Evolutionary conservation across 495 filamentous ascomycete genomes (phyloP).

Genomic region (Cladorrhinum samala): DNA sequence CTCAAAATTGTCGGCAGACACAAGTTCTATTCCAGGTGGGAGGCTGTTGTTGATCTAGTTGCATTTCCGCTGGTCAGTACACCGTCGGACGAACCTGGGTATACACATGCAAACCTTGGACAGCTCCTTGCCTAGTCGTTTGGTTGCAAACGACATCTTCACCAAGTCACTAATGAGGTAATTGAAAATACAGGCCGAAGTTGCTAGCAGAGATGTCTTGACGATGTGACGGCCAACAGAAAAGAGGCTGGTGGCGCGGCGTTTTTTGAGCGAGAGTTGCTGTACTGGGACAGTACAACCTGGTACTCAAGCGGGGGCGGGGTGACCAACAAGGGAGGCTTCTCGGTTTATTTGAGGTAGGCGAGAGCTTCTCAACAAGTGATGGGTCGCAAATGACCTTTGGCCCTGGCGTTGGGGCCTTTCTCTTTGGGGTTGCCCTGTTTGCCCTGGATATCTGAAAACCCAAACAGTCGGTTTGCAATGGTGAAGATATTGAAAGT

Average conservation of each 20-base stretch:
- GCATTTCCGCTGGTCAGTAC: neutral
- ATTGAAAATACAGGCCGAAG: neutral
- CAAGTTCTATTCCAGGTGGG: conserved; percentile 71
- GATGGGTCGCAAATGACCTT: neutral
- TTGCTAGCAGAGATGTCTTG: neutral
- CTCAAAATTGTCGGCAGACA: conserved; percentile 71
- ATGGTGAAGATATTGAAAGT: too few relatives aligned
- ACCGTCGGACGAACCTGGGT: too few relatives aligned
- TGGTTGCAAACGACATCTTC: conserved; percentile 42
- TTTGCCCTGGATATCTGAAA: too few relatives aligned
- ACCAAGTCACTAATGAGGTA: neutral
- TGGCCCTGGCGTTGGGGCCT: neutral
- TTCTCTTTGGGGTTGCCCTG: too few relatives aligned
- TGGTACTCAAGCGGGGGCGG: neutral
- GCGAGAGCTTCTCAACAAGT: too few relatives aligned
- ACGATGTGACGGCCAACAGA: neutral
- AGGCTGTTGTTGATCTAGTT: conserved; percentile 49
- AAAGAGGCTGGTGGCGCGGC: neutral
- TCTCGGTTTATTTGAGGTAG: neutral
- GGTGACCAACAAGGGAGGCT: neutral
- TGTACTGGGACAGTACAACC: neutral
- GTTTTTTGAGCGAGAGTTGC: neutral
- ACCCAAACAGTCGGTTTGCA: too few relatives aligned
- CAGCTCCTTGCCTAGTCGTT: conserved; percentile 48
- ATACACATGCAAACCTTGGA: conserved; percentile 40